Base-by-base conservation (phyloP, 73 alveolate genomes). In the Paramecium sonneborni region DNA sequence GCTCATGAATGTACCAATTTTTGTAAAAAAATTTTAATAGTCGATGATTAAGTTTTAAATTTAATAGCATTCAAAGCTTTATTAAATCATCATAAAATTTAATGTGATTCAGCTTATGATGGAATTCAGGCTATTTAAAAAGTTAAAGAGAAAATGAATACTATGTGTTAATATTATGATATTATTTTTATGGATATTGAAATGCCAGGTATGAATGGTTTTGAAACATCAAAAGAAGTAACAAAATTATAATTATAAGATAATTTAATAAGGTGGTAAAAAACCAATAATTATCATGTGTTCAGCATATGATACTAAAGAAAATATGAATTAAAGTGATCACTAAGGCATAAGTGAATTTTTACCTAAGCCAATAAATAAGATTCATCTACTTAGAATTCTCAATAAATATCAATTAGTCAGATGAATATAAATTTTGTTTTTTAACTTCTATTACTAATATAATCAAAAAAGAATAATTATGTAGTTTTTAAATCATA, bases 141-240 rank as follows among this genome's bases (percentile, higher is more conserved):
- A 79, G 72, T 79, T 11, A 44, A 43, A 26, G 72, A 79, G 15
- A 79, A 79, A 39, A 23, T n/a, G 57, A 34, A 74, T 21, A 37
- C 87, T 10, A 1, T 9, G 12, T 74, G 58, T 74, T 39, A 32
- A 23, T 44, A 23, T 6, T 79, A 79, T 79, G 69, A 79, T 41
- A 48, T 44, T n/a, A 79, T 79, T 20, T 46, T 79, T 39, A 39
- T 79, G 72, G 74, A 79, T 24, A 39, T 79, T 12, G 72, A 79
- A 39, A 79, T 79, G 90, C 90, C 90, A 3, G 55, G 69, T 10
- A 43, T 41, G 44, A 79, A 79, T 44, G 74, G 74, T 12, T 44
- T 79, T 79, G 90, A 79, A 11, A 34, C 87, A 32, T 34, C 57
- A 12, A 34, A 37, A 23, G 28, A 74, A 74, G 58, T 74, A 37